Base-by-base conservation (phyloP, 768 basidiomycete genomes). In the Lactarius deliciosus region DNA sequence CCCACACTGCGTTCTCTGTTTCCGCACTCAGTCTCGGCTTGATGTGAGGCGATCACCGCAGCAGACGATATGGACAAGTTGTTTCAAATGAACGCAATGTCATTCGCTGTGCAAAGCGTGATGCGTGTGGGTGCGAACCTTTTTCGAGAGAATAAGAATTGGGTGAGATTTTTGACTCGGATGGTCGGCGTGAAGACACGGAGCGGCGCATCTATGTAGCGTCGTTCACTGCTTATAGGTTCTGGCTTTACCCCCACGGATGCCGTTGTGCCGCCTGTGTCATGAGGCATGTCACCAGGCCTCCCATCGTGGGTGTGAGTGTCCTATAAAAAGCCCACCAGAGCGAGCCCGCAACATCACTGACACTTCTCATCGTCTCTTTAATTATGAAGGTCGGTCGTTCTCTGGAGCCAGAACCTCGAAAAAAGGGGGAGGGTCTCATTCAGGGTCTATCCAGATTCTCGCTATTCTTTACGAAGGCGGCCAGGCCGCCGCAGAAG, bases 381-480 rank as follows among this genome's bases (percentile, higher is more conserved):
- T 40, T 22, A 56, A 58, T 20, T 10, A 58, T 58, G 57, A 58
- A 58, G 57, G 57, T 58, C 38, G 2, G 57, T 4, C 10, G n/a
- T 56, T 56, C 4, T 30, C 30, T 34, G 20, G 4, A 32, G 20
- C 20, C 2, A n/a, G 55, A 56, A 32, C 54, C 30, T 56, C 32
- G 32, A 25, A 55, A 54, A 55, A 25, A 3, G 18, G 15, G 30
- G 55, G 55, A 25, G 25, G 20, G 4, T 3, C 30, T 56, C 20
- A 56, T 30, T 8, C 9, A n/a, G 55, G 57, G 38, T 30, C 36
- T 15, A 28, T 58, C 15, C 32, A 91, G 88, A 78, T 92, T 72
- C 83, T 92, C 57, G 88, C 88, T 73, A 86, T 91, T 72, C 82
- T 91, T 57, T 91, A 90, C 78, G 81, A 82, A 68, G 91, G 90